Conservation (phyloP, 257 asterid genomes). For the Mitragyna speciosa region DNA sequence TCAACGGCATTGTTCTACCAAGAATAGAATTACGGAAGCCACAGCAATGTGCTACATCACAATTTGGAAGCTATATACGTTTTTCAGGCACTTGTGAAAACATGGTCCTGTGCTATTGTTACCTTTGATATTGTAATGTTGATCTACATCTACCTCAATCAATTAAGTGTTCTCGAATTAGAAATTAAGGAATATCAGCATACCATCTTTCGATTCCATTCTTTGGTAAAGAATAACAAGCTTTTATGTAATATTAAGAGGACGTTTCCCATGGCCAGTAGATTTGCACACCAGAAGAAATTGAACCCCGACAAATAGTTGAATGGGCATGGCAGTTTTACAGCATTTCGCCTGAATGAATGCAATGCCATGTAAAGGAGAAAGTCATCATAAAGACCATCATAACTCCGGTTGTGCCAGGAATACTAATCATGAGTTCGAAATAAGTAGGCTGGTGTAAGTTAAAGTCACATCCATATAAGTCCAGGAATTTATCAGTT, state of each 20-base stretch:
- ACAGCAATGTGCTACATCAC: no score
- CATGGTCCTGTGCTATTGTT: neutral
- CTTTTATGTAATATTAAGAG: slow-evolving; percentile 74
- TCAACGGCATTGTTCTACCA: no score
- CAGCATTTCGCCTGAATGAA: slow-evolving; percentile 67
- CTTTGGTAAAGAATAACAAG: slow-evolving; percentile 54
- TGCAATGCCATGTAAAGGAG: slow-evolving; percentile 70
- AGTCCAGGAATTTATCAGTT: slow-evolving; percentile 31
- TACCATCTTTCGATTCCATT: slow-evolving; percentile 83
- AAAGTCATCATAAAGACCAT: slow-evolving; percentile 57
- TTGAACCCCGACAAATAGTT: slow-evolving; percentile 80
- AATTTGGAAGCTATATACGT: neutral
- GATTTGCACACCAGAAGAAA: slow-evolving; percentile 88
- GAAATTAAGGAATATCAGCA: neutral
- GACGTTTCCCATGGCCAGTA: slow-evolving; percentile 63
- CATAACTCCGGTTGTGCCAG: slow-evolving; percentile 61
- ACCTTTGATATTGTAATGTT: neutral
- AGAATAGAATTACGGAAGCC: neutral
- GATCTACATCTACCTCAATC: neutral
- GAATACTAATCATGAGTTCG: slow-evolving; percentile 37
- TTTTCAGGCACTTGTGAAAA: neutral
- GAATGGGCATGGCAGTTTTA: slow-evolving; percentile 64
- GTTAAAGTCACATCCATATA: slow-evolving; percentile 48
- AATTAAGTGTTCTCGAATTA: neutral
- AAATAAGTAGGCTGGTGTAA: slow-evolving; percentile 61